Evolutionary conservation across 306 rosid genomes (phyloP).

Genomic region (Trifolium fragiferum): DNA sequence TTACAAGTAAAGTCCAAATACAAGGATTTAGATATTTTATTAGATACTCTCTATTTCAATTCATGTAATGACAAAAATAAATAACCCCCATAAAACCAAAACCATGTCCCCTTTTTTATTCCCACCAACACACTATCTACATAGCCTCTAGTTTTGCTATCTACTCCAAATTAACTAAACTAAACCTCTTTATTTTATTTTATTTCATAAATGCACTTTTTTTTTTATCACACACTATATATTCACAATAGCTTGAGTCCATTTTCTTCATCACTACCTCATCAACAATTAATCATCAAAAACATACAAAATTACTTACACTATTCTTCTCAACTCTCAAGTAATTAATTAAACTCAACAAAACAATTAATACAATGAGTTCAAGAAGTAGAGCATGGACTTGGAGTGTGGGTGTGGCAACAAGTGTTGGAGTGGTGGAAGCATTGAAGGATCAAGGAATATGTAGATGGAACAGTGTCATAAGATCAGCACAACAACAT

Average conservation of each 20-base stretch:
- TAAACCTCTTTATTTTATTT: too few species aligned
- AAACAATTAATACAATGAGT: conserved; percentile 13
- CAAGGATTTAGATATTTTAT: background rate
- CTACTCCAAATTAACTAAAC: background rate
- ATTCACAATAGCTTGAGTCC: too few species aligned
- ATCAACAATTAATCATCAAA: background rate
- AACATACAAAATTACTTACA: background rate
- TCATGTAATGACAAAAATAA: too few species aligned
- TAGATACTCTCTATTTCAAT: background rate
- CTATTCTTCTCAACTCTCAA: too few species aligned
- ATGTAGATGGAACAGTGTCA: conserved; percentile 54
- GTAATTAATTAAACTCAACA: too few species aligned
- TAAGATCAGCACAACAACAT: conserved; percentile 53
- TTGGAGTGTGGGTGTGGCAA: conserved; percentile 24
- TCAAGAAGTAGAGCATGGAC: conserved; percentile 41
- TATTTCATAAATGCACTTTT: too few species aligned
- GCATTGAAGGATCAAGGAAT: conserved; percentile 51
- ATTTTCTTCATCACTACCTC: background rate
- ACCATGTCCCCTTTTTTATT: background rate
- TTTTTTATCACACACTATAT: background rate
- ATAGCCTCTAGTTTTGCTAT: background rate
- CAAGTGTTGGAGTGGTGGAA: background rate
- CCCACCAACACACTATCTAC: background rate
- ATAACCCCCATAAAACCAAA: background rate
- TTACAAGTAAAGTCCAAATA: background rate